Evolutionary conservation across 2,329 filamentous ascomycete genomes (phyloP).

Genomic region (Raffaelea arxii): DNA sequence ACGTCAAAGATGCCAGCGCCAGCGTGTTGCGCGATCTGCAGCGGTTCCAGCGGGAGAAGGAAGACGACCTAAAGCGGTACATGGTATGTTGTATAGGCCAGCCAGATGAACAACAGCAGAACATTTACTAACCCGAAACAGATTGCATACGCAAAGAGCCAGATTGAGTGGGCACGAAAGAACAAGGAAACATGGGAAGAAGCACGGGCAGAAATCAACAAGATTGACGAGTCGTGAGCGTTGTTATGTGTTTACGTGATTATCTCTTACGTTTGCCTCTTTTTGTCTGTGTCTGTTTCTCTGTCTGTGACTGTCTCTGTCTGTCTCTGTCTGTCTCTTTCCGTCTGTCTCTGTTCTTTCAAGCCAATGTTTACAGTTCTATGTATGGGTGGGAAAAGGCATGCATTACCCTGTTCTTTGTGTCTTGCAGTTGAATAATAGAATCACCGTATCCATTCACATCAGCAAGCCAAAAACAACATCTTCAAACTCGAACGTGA

Average conservation of each 20-base stretch:
- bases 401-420: not conserved
- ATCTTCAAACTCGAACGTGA: no score
- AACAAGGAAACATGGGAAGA: conserved; percentile 90
- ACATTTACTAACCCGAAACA: conserved; percentile 30
- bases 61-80: conserved; percentile 84
- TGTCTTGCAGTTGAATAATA: not conserved
- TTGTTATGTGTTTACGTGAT: not conserved
- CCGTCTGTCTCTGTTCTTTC: not conserved
- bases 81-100: conserved; percentile 59
- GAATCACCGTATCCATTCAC: not conserved
- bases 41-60: conserved; percentile 90
- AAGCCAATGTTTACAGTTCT: not conserved
- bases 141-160: conserved; percentile 86
- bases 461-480: no score
- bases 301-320: no score
- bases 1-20: conserved; percentile 84
- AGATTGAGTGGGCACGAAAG: conserved; percentile 90
- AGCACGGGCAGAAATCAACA: conserved; percentile 74
- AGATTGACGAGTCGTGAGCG: conserved; percentile 58
- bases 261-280: not conserved
- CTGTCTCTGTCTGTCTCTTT: not conserved
- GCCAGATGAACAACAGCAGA: not conserved
- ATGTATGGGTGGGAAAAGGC: not conserved
- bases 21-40: conserved; percentile 85
- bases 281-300: not conserved